Percentiles rank a stretch among this genome's conserved stretches.
Evolutionary conservation across 495 filamentous ascomycete species (phyloP).

Genomic region (Hypoxylon rickii): DNA sequence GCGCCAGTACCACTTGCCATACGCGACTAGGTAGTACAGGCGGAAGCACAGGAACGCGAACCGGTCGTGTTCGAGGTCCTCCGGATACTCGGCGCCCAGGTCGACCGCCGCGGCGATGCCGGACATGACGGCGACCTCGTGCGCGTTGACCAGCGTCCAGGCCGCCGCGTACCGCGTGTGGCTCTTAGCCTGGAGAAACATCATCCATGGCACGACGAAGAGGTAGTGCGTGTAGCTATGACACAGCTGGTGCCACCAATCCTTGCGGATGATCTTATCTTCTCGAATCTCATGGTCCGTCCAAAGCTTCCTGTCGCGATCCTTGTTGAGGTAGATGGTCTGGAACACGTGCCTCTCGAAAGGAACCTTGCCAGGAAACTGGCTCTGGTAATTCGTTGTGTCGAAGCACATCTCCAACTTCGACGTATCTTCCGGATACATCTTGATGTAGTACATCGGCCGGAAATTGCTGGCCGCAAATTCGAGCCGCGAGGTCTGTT

Average conservation of each 20-base stretch:
- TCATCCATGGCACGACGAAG: conserved; percentile 76
- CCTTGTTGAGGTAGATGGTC: conserved; percentile 79
- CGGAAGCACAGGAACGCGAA: conserved; percentile 61
- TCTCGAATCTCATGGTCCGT: conserved; percentile 71
- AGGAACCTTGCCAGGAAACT: conserved; percentile 59
- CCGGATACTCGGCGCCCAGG: conserved; percentile 73
- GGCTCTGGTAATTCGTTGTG: conserved; percentile 82
- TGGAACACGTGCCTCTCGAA: conserved; percentile 74
- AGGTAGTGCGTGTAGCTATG: conserved; percentile 82
- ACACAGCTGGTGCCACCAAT: conserved; percentile 88
- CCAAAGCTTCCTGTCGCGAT: conserved; percentile 65
- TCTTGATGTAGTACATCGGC: conserved; percentile 84
- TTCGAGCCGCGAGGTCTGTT: conserved; percentile 40
- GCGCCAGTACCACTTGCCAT: conserved; percentile 47
- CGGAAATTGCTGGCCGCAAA: conserved; percentile 56
- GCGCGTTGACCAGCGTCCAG: conserved; percentile 87
- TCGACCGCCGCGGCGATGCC: conserved; percentile 79
- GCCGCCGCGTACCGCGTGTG: conserved; percentile 70
- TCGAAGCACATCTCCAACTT: conserved; percentile 90
- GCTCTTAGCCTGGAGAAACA: conserved; percentile 75
- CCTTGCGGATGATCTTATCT: conserved; percentile 68
- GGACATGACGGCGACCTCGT: conserved; percentile 77
- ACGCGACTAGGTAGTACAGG: conserved; percentile 47
- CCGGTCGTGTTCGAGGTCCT: conserved; percentile 40
- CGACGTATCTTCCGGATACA: conserved; percentile 62